Conservation (phyloP, 768 basidiomycete species). For the Cubamyces sp. region DNA sequence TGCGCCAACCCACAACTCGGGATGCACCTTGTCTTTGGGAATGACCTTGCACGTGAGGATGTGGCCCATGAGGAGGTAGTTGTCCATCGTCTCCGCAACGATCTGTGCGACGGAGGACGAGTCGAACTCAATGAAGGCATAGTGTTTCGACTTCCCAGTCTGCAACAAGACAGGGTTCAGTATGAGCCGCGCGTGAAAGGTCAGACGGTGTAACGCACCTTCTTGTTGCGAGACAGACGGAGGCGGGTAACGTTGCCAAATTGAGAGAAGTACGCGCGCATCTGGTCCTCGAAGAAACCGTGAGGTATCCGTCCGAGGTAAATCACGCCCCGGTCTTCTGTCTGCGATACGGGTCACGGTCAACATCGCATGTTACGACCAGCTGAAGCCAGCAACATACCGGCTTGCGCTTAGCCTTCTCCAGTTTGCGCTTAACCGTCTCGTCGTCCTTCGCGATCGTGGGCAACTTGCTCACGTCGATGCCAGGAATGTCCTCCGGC, state of each 20-base stretch:
- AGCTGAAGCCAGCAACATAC: constrained; percentile 46
- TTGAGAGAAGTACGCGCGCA: constrained; percentile 91
- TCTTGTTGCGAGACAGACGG: constrained; percentile 91
- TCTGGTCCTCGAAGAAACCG: constrained; percentile 96
- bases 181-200: neutral
- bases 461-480: constrained; percentile 78
- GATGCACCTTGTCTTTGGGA: constrained; percentile 88
- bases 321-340: constrained; percentile 78
- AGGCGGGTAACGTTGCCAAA: constrained; percentile 90
- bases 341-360: constrained; percentile 37
- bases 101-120: constrained; percentile 90
- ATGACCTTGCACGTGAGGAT: constrained; percentile 90
- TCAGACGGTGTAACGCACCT: constrained; percentile 47
- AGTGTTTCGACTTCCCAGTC: constrained; percentile 97
- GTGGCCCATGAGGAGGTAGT: constrained; percentile 94
- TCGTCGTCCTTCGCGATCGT: constrained; percentile 89
- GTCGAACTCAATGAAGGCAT: constrained; percentile 94
- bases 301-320: constrained; percentile 93
- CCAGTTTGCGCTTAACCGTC: constrained; percentile 62
- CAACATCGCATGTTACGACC: no score
- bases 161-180: constrained; percentile 36
- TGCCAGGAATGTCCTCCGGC: constrained; percentile 52
- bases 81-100: constrained; percentile 98
- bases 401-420: constrained; percentile 60
- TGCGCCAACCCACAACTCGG: constrained; percentile 95